A percentile compares a stretch with the other conserved stretches of the same genome.
phyloP scores from a whole-genome alignment of 441 rosid species.

The Corymbia calophylla region DNA sequence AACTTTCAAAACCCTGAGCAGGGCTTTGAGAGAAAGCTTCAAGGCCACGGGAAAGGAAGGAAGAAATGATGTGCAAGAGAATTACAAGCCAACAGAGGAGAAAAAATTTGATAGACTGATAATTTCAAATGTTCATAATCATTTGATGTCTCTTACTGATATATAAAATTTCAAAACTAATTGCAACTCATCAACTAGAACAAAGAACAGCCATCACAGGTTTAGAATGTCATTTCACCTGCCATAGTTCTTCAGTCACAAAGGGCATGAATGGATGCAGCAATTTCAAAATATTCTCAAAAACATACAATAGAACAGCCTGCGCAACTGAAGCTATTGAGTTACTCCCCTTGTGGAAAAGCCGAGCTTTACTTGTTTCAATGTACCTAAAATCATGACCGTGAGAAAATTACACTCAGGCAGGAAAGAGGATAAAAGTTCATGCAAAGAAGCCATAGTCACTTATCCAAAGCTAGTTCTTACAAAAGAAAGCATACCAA shows the following conservation, averaged over 20 bases:
- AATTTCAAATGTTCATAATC: neutral
- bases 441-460: neutral
- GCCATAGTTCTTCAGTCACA: constrained; percentile 94
- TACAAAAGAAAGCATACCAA: neutral
- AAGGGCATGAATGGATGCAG: constrained; percentile 98
- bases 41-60: neutral
- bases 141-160: neutral
- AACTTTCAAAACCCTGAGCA: neutral
- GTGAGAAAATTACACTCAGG: constrained; percentile 4
- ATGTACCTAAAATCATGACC: constrained; percentile 57
- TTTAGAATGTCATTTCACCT: constrained; percentile 33
- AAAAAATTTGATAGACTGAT: neutral
- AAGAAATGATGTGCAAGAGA: neutral
- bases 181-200: neutral
- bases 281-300: constrained; percentile 73
- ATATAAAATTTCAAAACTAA: neutral
- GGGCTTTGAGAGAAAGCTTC: neutral
- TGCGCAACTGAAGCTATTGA: constrained; percentile 54
- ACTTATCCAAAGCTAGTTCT: neutral
- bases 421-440: neutral
- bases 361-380: constrained; percentile 94
- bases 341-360: constrained; percentile 49
- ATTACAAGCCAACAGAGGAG: neutral
- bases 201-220: neutral
- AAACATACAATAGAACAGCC: constrained; percentile 81